These are phyloP conservation scores for Alternaria incomplexa DNA, from an alignment of 2,329 filamentous ascomycete species.

Conservation along the genomic window DNA sequence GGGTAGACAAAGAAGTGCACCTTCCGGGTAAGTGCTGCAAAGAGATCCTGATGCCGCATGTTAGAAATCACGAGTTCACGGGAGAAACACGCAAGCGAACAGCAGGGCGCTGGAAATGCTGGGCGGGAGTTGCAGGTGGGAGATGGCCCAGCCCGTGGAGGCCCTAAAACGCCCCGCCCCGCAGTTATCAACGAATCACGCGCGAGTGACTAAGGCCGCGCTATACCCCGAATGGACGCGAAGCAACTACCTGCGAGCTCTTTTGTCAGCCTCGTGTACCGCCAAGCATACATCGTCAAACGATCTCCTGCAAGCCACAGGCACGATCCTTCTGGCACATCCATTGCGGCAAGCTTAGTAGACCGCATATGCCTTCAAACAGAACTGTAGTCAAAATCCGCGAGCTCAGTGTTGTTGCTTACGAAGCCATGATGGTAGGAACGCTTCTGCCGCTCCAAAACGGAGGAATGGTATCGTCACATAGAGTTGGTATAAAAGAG, in stretches of 20 bases:
- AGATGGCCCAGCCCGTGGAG: background rate
- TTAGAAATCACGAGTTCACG: background rate
- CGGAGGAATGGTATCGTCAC: background rate
- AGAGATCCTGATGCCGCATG: background rate
- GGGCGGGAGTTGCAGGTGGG: background rate
- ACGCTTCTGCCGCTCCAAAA: background rate
- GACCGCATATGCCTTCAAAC: background rate
- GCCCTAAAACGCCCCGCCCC: background rate
- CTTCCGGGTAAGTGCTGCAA: background rate
- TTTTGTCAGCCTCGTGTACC: background rate
- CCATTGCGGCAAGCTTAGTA: background rate
- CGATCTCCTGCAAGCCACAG: background rate
- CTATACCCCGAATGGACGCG: background rate
- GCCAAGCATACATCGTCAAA: background rate
- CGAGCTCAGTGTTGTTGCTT: background rate
- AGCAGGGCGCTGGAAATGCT: background rate
- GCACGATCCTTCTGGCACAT: background rate
- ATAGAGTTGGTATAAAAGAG: background rate
- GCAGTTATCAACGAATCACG: background rate
- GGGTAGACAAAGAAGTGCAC: background rate
- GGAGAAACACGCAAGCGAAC: background rate
- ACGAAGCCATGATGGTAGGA: background rate
- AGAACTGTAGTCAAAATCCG: background rate
- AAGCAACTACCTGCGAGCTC: conserved; percentile 13
- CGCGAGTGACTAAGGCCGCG: background rate